Conservation (phyloP, 176 grass and related monocot species). For the Rhynchospora breviuscula region DNA sequence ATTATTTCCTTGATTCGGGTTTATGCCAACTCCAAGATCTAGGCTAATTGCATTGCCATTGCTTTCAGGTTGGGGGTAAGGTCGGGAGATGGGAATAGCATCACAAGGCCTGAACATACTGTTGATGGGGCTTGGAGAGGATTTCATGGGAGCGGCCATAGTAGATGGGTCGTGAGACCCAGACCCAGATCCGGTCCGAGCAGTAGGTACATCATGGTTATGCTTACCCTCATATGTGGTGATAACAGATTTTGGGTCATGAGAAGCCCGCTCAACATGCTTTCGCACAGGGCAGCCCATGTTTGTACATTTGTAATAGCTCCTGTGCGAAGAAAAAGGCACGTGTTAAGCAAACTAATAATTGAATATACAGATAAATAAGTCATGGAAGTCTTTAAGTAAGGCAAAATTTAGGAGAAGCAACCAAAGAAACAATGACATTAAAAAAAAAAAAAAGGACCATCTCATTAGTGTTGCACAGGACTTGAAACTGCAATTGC, state of each 20-base stretch:
- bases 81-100: conserved; percentile 33
- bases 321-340: conserved; percentile 45
- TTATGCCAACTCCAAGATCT: conserved; percentile 90
- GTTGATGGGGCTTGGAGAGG: conserved; percentile 22
- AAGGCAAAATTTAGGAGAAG: neutral
- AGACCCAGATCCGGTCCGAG: conserved; percentile 46
- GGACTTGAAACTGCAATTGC: neutral
- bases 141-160: neutral
- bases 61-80: conserved; percentile 48
- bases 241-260: conserved; percentile 97
- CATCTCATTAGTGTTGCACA: neutral
- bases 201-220: conserved; percentile 95
- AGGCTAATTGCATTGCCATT: conserved; percentile 65
- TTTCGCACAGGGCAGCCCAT: conserved; percentile 89
- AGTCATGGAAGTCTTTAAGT: neutral
- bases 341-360: neutral
- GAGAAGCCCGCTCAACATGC: conserved; percentile 98
- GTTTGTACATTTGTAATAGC: conserved; percentile 98
- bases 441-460: neutral
- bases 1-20: conserved; percentile 52
- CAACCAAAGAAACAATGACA: neutral
- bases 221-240: conserved; percentile 99
- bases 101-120: conserved; percentile 67
- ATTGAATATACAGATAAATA: neutral
- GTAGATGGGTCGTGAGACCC: conserved; percentile 16